These are phyloP conservation scores for Raphanus sativus DNA, from an alignment of 345 rosid genomes.

Conservation along the genomic window DNA sequence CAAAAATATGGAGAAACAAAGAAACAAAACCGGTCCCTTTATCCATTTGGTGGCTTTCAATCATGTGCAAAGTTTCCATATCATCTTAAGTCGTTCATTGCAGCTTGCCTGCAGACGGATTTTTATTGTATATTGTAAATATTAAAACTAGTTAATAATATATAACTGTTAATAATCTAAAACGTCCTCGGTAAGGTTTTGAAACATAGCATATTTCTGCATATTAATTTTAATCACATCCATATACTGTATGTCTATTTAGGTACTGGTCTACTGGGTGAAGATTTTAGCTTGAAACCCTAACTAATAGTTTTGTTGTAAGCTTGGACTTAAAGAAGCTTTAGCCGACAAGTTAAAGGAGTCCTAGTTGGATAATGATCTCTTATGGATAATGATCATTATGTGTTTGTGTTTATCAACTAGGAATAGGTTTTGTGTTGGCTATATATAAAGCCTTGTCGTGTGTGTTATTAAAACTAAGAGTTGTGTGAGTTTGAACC, in stretches of 20 bases:
- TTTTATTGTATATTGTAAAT: conserved; percentile 10
- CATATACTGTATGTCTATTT: not conserved
- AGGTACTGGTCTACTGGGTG: not conserved
- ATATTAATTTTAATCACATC: conserved; percentile 1
- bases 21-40: not conserved
- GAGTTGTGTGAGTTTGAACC: too few relatives aligned
- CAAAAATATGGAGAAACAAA: not conserved
- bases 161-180: not conserved
- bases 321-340: too few relatives aligned
- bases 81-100: conserved; percentile 34
- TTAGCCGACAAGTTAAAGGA: too few relatives aligned
- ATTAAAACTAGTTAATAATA: conserved; percentile 1
- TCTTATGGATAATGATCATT: too few relatives aligned
- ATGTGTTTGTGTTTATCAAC: too few relatives aligned
- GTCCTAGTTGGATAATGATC: too few relatives aligned
- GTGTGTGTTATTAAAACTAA: too few relatives aligned
- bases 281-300: not conserved
- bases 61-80: conserved; percentile 34
- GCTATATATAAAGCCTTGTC: too few relatives aligned
- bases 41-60: conserved; percentile 34
- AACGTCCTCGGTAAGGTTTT: not conserved
- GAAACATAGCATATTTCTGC: not conserved
- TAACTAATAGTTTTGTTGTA: too few relatives aligned
- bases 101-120: conserved; percentile 12
- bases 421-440: too few relatives aligned